A percentile compares a stretch with the other conserved stretches of the same genome.
Evolutionary conservation across 768 basidiomycete genomes (phyloP).

Genomic region (Podaxis mareebaensis): DNA sequence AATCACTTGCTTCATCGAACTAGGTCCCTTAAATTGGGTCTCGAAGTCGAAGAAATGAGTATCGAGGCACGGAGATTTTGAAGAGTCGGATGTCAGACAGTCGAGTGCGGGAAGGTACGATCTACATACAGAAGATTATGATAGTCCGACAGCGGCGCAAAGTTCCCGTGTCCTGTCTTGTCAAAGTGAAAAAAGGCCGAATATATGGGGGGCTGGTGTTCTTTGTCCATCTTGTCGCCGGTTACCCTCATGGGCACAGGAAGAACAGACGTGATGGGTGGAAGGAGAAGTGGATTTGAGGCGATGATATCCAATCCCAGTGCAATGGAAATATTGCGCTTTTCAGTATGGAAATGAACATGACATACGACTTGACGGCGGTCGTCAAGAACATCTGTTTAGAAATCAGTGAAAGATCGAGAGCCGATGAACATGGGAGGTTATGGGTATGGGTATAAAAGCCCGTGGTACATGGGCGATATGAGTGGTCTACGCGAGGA

Average conservation of each 20-base stretch:
- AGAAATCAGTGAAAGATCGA: not conserved
- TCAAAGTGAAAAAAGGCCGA: not conserved
- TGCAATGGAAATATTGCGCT: not conserved
- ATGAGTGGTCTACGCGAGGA: not conserved
- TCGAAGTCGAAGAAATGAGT: too few species aligned
- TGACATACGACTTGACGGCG: not conserved
- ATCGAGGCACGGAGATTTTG: too few species aligned
- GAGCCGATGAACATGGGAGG: not conserved
- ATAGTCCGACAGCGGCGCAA: too few species aligned
- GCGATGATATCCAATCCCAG: not conserved
- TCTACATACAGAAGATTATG: too few species aligned
- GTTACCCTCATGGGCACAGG: not conserved
- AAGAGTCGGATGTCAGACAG: too few species aligned
- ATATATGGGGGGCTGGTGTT: not conserved
- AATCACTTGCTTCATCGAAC: too few species aligned
- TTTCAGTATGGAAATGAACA: too few species aligned
- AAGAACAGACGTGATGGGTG: not conserved
- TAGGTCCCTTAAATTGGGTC: too few species aligned
- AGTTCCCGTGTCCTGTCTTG: not conserved
- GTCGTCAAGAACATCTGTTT: not conserved
- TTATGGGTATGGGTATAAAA: not conserved
- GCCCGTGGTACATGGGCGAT: not conserved
- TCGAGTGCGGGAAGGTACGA: too few species aligned
- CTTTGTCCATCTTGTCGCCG: not conserved
- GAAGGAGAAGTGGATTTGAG: not conserved